Base-by-base conservation (phyloP, 257 asterid species). In the Voacanga thouarsii region DNA sequence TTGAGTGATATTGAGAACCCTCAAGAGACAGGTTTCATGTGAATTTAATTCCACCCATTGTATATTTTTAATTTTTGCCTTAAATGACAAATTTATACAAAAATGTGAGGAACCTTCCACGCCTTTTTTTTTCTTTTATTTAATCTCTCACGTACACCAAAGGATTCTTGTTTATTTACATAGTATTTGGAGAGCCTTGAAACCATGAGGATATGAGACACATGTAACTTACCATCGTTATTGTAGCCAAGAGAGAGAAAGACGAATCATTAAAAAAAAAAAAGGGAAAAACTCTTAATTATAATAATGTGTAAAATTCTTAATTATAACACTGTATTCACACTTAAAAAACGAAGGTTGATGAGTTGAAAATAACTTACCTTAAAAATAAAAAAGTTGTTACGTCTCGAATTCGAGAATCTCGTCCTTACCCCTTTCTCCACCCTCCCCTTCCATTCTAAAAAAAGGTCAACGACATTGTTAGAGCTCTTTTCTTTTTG, bases 1-100 rank as follows among this genome's bases (percentile, higher is more conserved):
- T 8, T 68, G 73, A 30, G 43, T 68, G 23, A 68, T 68, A 8
- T 68, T 68, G 30, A 68, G 73, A 68, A 41, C 53, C 51, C 51
- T 68, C 53, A 18, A 37, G 12, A 19, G 71, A 66, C 71, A 66
- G 71, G 71, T 37, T 66, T 66, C 71, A 37, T 66, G 4, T 18
- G 45, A 12, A 66, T 6, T 39, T 39, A 66, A 18, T 37, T 37
- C 44, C 9, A 37, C 10, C 14, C 18, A 18, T 65, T 33, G 24
- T 37, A 30, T 1, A 16, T 30, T 30, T 64, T 37, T 39, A 33
- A 12, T 63, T 2, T 6, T 65, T 16, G 39, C 6, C 72, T 3
- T 18, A 67, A 39, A 3, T 2, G 51, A 53, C 9, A 39, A 39
- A 41, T 68, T 67, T 1, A 19, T 6, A 1, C 37, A 72, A n/a